phyloP scores from a whole-genome alignment of 768 basidiomycete genomes.

The Termitomyces sp. region DNA sequence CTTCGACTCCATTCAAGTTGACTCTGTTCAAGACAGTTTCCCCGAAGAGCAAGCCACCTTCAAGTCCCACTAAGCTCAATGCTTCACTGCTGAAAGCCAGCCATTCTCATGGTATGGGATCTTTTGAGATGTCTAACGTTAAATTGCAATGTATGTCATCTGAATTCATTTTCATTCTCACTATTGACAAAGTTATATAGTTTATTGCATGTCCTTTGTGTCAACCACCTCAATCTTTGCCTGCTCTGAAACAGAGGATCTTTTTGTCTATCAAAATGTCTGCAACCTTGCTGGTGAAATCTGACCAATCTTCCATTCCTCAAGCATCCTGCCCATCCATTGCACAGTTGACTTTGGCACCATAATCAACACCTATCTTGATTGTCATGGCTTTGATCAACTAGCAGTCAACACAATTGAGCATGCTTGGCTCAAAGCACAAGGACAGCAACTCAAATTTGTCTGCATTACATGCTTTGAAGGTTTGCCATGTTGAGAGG shows the following conservation, averaged over 20 bases:
- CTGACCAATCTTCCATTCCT: not conserved
- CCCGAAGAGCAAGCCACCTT: no score
- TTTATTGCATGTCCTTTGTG: not conserved
- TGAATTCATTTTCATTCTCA: not conserved
- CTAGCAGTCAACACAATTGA: not conserved
- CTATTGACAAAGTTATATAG: no score
- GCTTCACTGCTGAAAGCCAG: no score
- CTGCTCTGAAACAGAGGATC: no score
- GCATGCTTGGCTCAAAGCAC: not conserved
- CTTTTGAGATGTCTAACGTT: not conserved
- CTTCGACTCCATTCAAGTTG: no score
- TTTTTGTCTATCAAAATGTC: not conserved
- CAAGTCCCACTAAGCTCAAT: no score
- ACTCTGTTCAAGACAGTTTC: no score
- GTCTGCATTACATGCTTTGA: not conserved
- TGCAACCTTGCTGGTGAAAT: no score
- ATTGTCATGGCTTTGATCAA: not conserved
- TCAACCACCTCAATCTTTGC: not conserved
- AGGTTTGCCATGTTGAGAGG: not conserved
- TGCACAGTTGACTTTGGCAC: not conserved
- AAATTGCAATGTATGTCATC: not conserved
- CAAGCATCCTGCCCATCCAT: not conserved
- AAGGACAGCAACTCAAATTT: not conserved
- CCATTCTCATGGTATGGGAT: no score
- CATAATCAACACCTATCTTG: not conserved